Evolutionary conservation across 1,284 basidiomycete species (phyloP).

Genomic region (Melampsora larici-populina): DNA sequence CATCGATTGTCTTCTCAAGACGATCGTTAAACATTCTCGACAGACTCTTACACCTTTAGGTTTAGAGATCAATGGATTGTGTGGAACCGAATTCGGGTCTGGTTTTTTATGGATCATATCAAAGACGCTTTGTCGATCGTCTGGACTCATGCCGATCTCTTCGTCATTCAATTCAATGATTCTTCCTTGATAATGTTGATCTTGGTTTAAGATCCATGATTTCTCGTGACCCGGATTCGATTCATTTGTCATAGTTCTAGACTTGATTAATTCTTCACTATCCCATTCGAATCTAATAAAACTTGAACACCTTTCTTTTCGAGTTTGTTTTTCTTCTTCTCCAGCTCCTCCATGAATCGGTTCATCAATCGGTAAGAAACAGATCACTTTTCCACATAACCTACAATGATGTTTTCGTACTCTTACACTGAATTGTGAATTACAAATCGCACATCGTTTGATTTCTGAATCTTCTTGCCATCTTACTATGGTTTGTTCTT

Average conservation of each 20-base stretch:
- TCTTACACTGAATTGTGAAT: conserved; percentile 75
- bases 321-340: background rate
- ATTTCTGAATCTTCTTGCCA: conserved; percentile 83
- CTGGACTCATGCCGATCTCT: conserved; percentile 1
- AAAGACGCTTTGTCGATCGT: background rate
- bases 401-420: conserved; percentile 97
- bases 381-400: conserved; percentile 86
- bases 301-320: conserved; percentile 20
- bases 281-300: conserved; percentile 32
- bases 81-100: conserved; percentile 41
- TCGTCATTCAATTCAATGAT: conserved; percentile 20
- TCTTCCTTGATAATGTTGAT: background rate
- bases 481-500: conserved; percentile 85
- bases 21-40: conserved; percentile 49
- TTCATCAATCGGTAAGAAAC: conserved; percentile 82
- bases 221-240: too few relatives aligned
- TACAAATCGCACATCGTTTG: conserved; percentile 61
- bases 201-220: background rate
- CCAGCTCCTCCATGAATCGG: background rate
- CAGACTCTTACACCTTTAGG: conserved; percentile 51
- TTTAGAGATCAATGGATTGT: conserved; percentile 8
- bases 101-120: conserved; percentile 44
- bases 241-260: too few relatives aligned
- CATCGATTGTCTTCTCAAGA: conserved; percentile 48
- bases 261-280: background rate